Evolutionary conservation across 148 eudicot species (phyloP).

Genomic region (Bassia scoparia): DNA sequence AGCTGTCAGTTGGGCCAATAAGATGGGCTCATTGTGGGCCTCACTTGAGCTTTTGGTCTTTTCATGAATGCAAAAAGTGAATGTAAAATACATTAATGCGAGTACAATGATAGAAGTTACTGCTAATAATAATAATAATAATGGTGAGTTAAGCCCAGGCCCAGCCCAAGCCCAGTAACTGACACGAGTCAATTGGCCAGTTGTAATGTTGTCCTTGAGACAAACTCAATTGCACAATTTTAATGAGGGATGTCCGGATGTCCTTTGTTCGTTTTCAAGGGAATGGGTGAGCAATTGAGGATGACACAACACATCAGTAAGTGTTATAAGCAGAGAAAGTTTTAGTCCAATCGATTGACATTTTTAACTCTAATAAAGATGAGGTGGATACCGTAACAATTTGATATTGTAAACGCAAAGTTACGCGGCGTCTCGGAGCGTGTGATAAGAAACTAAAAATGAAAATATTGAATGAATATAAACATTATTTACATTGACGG

Average conservation of each 20-base stretch:
- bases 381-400: no score
- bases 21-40: constrained; percentile 4
- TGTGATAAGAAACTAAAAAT: no score
- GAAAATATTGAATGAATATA: no score
- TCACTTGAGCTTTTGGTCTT: background rate
- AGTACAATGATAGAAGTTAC: no score
- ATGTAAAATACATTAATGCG: background rate
- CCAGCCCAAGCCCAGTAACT: constrained; percentile 6
- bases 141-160: no score
- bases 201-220: background rate
- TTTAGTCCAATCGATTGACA: no score
- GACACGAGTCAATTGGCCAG: background rate
- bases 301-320: background rate
- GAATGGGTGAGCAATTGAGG: background rate
- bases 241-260: constrained; percentile 3
- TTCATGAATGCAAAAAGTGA: background rate
- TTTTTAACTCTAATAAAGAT: no score
- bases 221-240: background rate
- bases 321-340: no score
- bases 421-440: no score
- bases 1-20: constrained; percentile 10
- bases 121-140: no score
- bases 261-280: background rate
- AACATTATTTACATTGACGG: no score
- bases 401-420: no score